Conservation (phyloP, 164 flowering plant species). For the Vitis labrusca region DNA sequence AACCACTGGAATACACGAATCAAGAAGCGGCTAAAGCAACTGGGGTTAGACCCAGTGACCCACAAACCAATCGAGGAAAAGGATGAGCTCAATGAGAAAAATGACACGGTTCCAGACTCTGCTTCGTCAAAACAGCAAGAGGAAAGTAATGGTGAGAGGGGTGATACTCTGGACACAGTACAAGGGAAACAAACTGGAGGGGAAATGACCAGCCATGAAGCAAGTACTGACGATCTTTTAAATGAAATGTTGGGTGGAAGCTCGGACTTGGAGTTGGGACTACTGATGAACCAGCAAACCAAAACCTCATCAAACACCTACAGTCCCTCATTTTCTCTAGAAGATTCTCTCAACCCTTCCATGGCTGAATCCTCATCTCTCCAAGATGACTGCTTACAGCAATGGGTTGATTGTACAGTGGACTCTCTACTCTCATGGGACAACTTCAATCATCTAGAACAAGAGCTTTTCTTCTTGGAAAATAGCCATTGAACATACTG, state of each 20-base stretch:
- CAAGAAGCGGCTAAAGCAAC: conserved; percentile 57
- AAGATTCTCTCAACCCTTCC: conserved; percentile 31
- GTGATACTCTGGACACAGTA: neutral
- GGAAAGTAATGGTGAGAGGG: neutral
- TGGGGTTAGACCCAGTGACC: conserved; percentile 61
- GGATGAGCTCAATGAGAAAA: conserved; percentile 7
- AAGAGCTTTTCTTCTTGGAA: conserved; percentile 28
- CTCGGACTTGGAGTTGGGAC: conserved; percentile 19
- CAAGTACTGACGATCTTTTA: conserved; percentile 10
- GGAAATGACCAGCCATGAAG: conserved; percentile 14
- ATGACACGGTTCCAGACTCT: too few species aligned
- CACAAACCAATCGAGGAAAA: conserved; percentile 42
- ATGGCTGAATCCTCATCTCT: conserved; percentile 24
- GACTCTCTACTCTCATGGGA: conserved; percentile 58
- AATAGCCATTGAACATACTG: conserved; percentile 14
- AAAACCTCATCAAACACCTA: conserved; percentile 10
- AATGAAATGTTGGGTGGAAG: conserved; percentile 31
- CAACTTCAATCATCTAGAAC: conserved; percentile 36
- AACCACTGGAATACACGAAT: conserved; percentile 80
- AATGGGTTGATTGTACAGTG: conserved; percentile 39
- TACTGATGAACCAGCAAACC: conserved; percentile 24
- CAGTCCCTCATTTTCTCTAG: conserved; percentile 39
- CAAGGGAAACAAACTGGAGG: conserved; percentile 16
- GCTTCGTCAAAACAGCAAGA: conserved; percentile 8
- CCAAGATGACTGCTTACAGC: conserved; percentile 30